Evolutionary conservation across 2,329 filamentous ascomycete species (phyloP).

Genomic region (Geoglossum cookeanum): DNA sequence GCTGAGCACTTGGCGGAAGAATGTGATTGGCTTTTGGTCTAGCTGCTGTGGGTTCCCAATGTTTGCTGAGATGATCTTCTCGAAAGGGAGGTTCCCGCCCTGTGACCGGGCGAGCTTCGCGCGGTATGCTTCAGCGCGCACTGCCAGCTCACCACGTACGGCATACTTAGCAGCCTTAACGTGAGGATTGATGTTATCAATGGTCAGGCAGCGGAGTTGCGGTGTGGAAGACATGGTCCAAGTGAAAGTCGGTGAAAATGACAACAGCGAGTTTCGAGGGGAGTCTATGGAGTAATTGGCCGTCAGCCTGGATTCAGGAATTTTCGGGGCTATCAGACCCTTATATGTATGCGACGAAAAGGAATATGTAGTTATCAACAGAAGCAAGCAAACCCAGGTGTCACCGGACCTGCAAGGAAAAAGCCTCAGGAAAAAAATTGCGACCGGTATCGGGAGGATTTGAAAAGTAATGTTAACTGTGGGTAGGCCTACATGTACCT

Average conservation of each 20-base stretch:
- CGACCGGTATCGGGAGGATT: not conserved
- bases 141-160: conserved; percentile 85
- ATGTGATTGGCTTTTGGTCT: conserved; percentile 97
- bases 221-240: conserved; percentile 28
- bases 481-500: not conserved
- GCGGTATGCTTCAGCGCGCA: conserved; percentile 82
- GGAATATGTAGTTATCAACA: not conserved
- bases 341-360: not conserved
- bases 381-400: not conserved
- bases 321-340: not conserved
- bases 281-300: not conserved
- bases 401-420: not conserved
- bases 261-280: not conserved
- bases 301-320: not conserved
- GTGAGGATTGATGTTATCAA: conserved; percentile 83
- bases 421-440: not conserved
- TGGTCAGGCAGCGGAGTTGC: conserved; percentile 37
- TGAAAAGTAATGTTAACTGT: not conserved
- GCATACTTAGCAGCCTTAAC: conserved; percentile 83
- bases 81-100: conserved; percentile 59
- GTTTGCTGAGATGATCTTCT: conserved; percentile 86
- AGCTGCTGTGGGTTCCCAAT: conserved; percentile 98
- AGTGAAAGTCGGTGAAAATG: not conserved
- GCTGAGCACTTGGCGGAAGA: conserved; percentile 93
- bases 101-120: conserved; percentile 37